Base-by-base conservation (phyloP, 1,284 basidiomycete species). In the Tilletia walkeri region DNA sequence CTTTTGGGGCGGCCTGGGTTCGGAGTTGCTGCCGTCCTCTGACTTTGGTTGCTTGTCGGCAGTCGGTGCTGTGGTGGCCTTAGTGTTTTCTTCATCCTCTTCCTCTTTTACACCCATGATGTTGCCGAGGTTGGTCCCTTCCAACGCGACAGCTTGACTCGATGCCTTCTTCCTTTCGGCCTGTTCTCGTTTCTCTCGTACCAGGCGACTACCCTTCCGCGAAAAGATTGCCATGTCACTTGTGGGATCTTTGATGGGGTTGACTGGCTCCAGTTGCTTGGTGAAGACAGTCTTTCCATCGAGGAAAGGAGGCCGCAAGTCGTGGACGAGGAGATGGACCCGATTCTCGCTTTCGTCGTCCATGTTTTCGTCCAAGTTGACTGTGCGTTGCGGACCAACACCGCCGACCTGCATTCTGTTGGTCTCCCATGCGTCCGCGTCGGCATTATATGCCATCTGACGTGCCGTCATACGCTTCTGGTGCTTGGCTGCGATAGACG, bases 341-440 rank as follows among this genome's bases (percentile, higher is more conserved):
- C 94, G 91, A 0, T 92, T 93, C 84, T 98, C 96, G 80, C 95
- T 94, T 79, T 96, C 93, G n/a, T 83, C 82, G 72, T 85, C 94
- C 68, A 84, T 71, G 89, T 87, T 94, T 30, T 41, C 66, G 89
- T 84, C 96, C 34, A 88, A 87, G 82, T 99, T 94, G 56, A 99
- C 88, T 12, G 89, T 87, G 41, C 92, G 89, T 24, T 81, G 75
- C 4, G 92, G 92, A 1, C 92, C 92, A 16, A 98, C 90, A 80
- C 96, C 96, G 14, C 95, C 97, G 0, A 92, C 94, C 12, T 94
- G 87, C 90, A 99, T 93, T 80, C 95, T 92, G 80, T 99, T 98
- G 6, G 92, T 92, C 86, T 99, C 96, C 96, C 96, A 99, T 0
- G 95, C 86, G 77, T 99, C 95, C 77, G 95, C 95, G 83, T 99